A percentile compares a stretch with the other conserved stretches of the same genome.
These are phyloP conservation scores for Fusarium chlamydosporum DNA, from an alignment of 2,329 filamentous ascomycete genomes.

Conservation along the genomic window DNA sequence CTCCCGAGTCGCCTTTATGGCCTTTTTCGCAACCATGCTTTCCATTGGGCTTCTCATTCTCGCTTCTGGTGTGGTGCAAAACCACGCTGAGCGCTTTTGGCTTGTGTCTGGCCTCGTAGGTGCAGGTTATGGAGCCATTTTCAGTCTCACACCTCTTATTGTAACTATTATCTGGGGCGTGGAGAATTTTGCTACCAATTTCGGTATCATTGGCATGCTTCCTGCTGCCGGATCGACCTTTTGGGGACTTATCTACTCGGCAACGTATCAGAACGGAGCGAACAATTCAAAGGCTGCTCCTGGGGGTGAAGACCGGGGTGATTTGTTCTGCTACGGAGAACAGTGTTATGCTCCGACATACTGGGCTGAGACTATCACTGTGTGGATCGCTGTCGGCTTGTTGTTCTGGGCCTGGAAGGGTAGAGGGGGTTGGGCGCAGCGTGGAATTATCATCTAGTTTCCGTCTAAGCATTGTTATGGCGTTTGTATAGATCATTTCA, in stretches of 20 bases:
- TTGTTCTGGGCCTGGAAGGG: conserved; percentile 88
- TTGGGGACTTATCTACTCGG: conserved; percentile 92
- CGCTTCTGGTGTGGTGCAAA: conserved; percentile 80
- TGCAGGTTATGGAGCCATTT: conserved; percentile 92
- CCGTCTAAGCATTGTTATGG: conserved; percentile 22
- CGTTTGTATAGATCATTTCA: conserved; percentile 34
- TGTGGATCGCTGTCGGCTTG: conserved; percentile 80
- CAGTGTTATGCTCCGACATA: conserved; percentile 85
- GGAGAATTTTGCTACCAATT: conserved; percentile 98
- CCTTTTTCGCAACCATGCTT: conserved; percentile 80
- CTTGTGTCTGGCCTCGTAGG: conserved; percentile 87
- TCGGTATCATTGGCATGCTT: conserved; percentile 93
- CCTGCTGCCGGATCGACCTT: conserved; percentile 89
- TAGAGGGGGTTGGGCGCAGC: conserved; percentile 78
- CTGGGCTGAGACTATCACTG: conserved; percentile 86
- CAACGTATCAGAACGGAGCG: conserved; percentile 80
- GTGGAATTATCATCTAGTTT: conserved; percentile 76
- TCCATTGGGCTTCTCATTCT: conserved; percentile 83
- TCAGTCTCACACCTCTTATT: conserved; percentile 90
- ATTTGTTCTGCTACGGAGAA: conserved; percentile 82
- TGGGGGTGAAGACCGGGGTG: conserved; percentile 56
- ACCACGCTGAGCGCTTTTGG: conserved; percentile 85
- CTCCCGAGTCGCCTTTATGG: conserved; percentile 84
- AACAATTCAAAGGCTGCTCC: conserved; percentile 55
- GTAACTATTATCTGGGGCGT: conserved; percentile 98